phyloP scores from a whole-genome alignment of 78 protist species.

The Paratrimastix pyriformis region DNA sequence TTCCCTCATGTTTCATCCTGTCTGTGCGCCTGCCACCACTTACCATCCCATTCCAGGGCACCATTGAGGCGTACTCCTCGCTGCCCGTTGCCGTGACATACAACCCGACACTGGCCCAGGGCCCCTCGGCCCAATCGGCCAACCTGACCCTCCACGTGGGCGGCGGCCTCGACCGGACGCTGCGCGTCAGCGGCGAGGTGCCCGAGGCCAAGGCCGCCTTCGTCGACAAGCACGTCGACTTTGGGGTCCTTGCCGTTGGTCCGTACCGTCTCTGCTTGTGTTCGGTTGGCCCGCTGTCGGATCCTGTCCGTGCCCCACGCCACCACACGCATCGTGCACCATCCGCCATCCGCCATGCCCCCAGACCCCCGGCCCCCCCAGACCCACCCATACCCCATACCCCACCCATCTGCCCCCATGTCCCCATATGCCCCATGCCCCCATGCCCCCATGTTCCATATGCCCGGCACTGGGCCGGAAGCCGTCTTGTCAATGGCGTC shows the following conservation, averaged over 20 bases:
- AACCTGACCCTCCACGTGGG: conserved; percentile 12
- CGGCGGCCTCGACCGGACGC: conserved; percentile 16
- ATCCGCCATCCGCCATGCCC: neutral
- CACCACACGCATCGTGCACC: neutral
- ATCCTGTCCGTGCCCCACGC: neutral
- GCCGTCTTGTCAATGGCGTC: no score
- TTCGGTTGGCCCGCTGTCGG: neutral
- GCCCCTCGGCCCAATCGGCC: neutral
- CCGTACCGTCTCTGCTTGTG: neutral
- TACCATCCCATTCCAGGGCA: neutral
- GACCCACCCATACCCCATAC: neutral
- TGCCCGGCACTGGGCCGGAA: no score
- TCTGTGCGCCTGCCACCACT: no score
- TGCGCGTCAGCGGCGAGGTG: conserved; percentile 11
- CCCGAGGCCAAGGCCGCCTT: neutral
- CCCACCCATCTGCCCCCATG: neutral
- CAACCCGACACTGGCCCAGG: neutral
- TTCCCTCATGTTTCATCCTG: no score
- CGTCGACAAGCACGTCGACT: conserved; percentile 21
- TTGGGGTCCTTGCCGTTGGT: conserved; percentile 33
- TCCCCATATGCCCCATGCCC: no score
- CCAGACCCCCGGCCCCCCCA: neutral
- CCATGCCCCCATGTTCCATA: no score
- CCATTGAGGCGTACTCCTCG: neutral
- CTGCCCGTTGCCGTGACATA: neutral